A percentile compares a stretch with the other conserved stretches of the same genome.
Conservation (phyloP, 768 basidiomycete genomes). For the Boletus rubropictus region DNA sequence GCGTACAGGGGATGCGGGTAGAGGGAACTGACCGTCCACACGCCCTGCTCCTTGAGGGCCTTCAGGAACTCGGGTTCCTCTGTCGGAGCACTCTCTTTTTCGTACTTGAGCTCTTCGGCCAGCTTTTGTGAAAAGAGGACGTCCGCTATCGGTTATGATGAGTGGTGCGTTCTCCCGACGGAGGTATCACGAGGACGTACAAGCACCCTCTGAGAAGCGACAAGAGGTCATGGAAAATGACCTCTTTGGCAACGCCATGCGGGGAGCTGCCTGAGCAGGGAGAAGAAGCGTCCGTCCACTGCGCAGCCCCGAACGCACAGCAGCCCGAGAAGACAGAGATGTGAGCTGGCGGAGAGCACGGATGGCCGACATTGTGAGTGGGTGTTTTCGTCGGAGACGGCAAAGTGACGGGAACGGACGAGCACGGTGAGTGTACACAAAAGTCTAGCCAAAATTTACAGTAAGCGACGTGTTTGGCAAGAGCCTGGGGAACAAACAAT, state of each 20-base stretch:
- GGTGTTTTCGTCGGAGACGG: background rate
- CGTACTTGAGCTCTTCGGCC: slow-evolving; percentile 79
- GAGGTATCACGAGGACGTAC: slow-evolving; percentile 26
- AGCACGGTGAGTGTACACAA: background rate
- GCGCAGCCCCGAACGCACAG: slow-evolving; percentile 21
- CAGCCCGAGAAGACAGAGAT: slow-evolving; percentile 38
- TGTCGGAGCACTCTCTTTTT: slow-evolving; percentile 51
- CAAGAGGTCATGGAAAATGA: slow-evolving; percentile 38
- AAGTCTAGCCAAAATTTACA: slow-evolving; percentile 21
- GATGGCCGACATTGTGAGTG: slow-evolving; percentile 52
- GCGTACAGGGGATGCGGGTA: background rate
- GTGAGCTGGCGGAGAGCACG: slow-evolving; percentile 56
- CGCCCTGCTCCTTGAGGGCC: slow-evolving; percentile 61
- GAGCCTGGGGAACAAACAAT: slow-evolving; percentile 29
- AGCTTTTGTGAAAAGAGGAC: slow-evolving; percentile 69
- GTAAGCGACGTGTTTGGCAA: slow-evolving; percentile 31
- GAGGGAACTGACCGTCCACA: slow-evolving; percentile 60
- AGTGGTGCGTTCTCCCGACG: background rate
- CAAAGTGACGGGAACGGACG: background rate
- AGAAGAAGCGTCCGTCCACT: slow-evolving; percentile 21
- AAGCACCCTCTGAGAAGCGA: slow-evolving; percentile 38
- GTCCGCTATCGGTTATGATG: slow-evolving; percentile 47
- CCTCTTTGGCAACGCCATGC: slow-evolving; percentile 24
- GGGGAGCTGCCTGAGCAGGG: slow-evolving; percentile 10
- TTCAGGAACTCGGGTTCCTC: slow-evolving; percentile 71